Evolutionary conservation across 2,329 filamentous ascomycete species (phyloP), one percentile per base, ranked within the genome.

Genomic region (Neopestalotiopsis sp.): DNA sequence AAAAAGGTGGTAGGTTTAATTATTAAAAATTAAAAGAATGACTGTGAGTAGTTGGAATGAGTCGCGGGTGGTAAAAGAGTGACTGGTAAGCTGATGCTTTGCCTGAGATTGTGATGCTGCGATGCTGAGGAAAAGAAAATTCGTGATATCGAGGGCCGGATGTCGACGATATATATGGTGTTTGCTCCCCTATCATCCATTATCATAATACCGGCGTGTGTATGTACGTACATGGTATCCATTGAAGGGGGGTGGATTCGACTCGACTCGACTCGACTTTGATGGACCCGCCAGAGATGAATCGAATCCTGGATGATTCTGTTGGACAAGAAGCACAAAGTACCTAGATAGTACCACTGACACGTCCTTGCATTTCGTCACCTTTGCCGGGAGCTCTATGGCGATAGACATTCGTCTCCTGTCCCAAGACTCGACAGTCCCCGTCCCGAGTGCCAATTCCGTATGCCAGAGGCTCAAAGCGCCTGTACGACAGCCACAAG

Each of bases 41-140:
- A 75, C 71, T 75, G 67, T 73, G 71, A 66, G 45, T 73, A 71
- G 71, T 68, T 72, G 73, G 72, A 71, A 68, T 64, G 70, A 71
- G 56, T 58, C 45, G 61, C 69, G 68, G 56, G 73, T 49, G 72
- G 70, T 67, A 70, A 71, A 61, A 61, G 20, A 70, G 68, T 61
- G 45, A 53, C 45, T 53, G 45, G 62, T 49, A 49, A 68, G 70
- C 68, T 28, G 59, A 68, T 56, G 63, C 32, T 61, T 63, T 61
- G 63, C 30, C 58, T 67, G 61, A 67, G 32, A 61, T 70, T 45
- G 61, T 20, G 67, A 70, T 69, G 71, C 34, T 20, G 68, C 70
- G 53, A 30, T 59, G 45, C 45, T 53, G 45, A 53, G 45, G 45
- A 53, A 20, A 38, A 66, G 61, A 62, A 64, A 66, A 62, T 42